Evolutionary conservation across 2,329 filamentous ascomycete species (phyloP), one percentile per base, ranked within the genome.

Genomic region (Diaporthe ilicicola): DNA sequence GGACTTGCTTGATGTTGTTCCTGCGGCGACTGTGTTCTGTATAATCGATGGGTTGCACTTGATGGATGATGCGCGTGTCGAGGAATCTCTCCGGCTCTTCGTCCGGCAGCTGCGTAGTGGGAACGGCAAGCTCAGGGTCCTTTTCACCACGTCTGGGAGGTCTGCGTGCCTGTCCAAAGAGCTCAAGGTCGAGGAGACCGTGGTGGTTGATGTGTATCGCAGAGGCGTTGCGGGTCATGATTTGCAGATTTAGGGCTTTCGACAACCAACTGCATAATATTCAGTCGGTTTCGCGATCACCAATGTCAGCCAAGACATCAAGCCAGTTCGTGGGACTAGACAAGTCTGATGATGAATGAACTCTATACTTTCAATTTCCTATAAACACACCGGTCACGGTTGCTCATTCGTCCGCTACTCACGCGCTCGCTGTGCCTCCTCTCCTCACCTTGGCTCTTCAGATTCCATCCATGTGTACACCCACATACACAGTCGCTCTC

Each of bases 81-180:
- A 67, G 4, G 12, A 3, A 8, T 9, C 51, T 34, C 42, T 67
- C 4, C 32, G n/a, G 32, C 42, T 22, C 27, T 46, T 46, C 34
- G 19, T 55, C 10, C 48, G 37, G 37, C 29, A 19, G 5, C 32
- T 67, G 27, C 37, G 39, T n/a, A 10, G 37, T 39, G 39, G 27
- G 17, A 19, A 53, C 13, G 32, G n/a, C 7, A 48, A 19, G 24
- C 53, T 67, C 8, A 56, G 37, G 10, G 50, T 56, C n/a, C 42
- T 67, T 17, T 56, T 67, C n/a, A 56, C 65, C 7, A 56, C 65
- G 4, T 56, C 51, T 10, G 65, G 65, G 24, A 55, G 51, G 42
- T 67, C 65, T n/a, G 51, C 15, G 7, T 56, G 51, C 67, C 69
- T 79, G 9, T 34, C 32, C 32, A 34, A 34, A 9, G 32, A 34